Evolutionary conservation across 495 filamentous ascomycete species (phyloP).

Genomic region (Hypoxylon cercidicola): DNA sequence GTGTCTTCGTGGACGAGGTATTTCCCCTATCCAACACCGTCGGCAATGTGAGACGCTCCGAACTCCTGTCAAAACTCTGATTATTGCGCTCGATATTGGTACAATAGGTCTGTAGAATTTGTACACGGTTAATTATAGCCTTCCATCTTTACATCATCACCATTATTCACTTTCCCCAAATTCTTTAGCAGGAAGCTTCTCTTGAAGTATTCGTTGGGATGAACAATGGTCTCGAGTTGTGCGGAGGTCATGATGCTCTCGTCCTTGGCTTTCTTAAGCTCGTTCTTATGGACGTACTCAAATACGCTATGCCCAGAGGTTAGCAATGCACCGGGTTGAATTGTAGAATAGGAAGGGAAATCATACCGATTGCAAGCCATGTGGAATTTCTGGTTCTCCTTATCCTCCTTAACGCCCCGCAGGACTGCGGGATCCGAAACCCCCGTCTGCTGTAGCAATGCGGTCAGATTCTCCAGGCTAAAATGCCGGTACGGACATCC

Average conservation of each 20-base stretch:
- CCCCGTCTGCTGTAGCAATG: conserved; percentile 76
- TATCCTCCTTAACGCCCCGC: conserved; percentile 85
- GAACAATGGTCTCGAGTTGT: conserved; percentile 93
- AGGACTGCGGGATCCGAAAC: conserved; percentile 81
- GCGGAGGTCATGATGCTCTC: conserved; percentile 77
- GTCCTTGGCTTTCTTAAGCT: conserved; percentile 90
- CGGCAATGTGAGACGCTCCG: neutral
- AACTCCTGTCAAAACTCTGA: neutral
- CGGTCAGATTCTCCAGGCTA: conserved; percentile 82
- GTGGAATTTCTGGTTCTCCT: conserved; percentile 87
- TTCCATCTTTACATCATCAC: conserved; percentile 63
- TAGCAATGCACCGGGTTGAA: conserved; percentile 10
- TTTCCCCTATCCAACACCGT: neutral
- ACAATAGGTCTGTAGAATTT: neutral
- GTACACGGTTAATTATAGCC: conserved; percentile 15
- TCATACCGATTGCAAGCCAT: conserved; percentile 88
- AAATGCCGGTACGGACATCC: conserved; percentile 98
- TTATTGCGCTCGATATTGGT: no score
- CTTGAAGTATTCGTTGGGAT: conserved; percentile 98
- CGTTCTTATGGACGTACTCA: conserved; percentile 83
- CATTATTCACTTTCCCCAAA: conserved; percentile 55
- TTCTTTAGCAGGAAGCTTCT: conserved; percentile 89
- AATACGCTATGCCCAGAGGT: conserved; percentile 69
- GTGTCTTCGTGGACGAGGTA: neutral
- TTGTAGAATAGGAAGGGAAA: neutral